These are phyloP conservation scores for Alternaria infectoria DNA, from an alignment of 2,329 filamentous ascomycete genomes.

Conservation along the genomic window DNA sequence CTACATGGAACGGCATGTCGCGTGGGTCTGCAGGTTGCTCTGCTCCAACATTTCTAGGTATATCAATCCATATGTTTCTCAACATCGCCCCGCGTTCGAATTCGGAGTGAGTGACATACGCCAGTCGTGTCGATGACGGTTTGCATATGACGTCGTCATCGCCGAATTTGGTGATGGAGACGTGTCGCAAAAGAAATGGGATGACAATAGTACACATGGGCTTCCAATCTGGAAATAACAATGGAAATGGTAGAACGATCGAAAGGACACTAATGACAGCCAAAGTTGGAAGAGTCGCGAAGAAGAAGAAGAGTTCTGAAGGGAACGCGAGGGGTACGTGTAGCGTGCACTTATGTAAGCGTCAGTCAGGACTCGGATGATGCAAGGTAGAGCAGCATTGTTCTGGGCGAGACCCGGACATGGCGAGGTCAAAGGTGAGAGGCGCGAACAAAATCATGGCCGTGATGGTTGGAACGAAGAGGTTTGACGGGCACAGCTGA, in stretches of 20 bases:
- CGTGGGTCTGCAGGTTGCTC: background rate
- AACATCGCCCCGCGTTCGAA: fast-evolving
- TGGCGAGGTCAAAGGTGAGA: background rate
- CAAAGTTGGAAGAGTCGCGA: background rate
- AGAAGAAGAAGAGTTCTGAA: background rate
- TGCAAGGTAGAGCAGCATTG: too few relatives aligned
- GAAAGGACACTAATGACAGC: too few relatives aligned
- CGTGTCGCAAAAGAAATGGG: background rate
- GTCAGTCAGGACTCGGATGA: too few relatives aligned
- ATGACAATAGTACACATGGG: background rate
- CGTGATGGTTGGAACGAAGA: background rate
- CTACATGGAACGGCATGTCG: background rate
- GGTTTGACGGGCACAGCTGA: background rate
- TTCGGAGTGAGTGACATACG: background rate
- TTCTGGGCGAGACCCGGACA: too few relatives aligned
- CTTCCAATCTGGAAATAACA: fast-evolving
- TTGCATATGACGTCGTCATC: background rate
- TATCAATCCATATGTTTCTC: background rate
- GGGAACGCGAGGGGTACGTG: background rate
- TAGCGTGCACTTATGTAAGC: background rate
- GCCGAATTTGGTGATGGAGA: fast-evolving
- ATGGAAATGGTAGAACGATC: background rate
- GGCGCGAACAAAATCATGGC: background rate
- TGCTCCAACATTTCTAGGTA: background rate
- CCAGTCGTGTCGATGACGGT: background rate